phyloP scores from a whole-genome alignment of 441 rosid species.

The Bruguiera hainesii region DNA sequence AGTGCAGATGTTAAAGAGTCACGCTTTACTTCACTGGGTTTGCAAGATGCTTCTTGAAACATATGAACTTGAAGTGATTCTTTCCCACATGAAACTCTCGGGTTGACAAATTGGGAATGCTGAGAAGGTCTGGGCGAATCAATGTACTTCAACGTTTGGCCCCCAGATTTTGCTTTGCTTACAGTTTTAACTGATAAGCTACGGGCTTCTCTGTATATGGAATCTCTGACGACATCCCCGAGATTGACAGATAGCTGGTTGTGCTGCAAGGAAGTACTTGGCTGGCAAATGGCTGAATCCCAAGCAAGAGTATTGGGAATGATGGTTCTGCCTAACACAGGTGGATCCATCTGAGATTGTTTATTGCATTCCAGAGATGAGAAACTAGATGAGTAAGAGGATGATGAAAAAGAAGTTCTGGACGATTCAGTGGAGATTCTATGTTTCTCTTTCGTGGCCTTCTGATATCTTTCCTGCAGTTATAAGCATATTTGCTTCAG shows the following conservation, averaged over 20 bases:
- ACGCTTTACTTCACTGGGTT: conserved; percentile 36
- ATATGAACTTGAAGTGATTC: conserved; percentile 47
- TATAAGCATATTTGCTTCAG: conserved; percentile 18
- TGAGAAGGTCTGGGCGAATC: conserved; percentile 70
- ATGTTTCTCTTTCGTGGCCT: conserved; percentile 51
- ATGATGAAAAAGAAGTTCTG: conserved; percentile 65
- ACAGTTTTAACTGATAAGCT: conserved; percentile 39
- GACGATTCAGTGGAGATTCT: conserved; percentile 70
- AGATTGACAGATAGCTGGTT: conserved; percentile 46
- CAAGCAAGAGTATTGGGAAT: conserved; percentile 25
- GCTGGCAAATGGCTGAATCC: conserved; percentile 29
- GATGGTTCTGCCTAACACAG: conserved; percentile 30
- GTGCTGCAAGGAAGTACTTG: conserved; percentile 32
- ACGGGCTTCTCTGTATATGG: conserved; percentile 62
- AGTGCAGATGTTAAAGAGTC: conserved; percentile 29
- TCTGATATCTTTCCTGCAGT: conserved; percentile 61
- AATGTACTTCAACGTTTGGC: conserved; percentile 49
- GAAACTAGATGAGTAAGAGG: conserved; percentile 74
- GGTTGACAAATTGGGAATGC: conserved; percentile 40
- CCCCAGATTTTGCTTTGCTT: conserved; percentile 34
- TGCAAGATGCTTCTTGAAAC: conserved; percentile 30
- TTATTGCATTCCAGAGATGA: conserved; percentile 57
- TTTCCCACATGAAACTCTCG: conserved; percentile 36
- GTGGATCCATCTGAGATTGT: conserved; percentile 45
- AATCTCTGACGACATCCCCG: conserved; percentile 54